Evolutionary conservation across 352 stramenopile genomes (phyloP), one percentile per base, ranked within the genome.

Genomic region (Globisporangium canariense): DNA sequence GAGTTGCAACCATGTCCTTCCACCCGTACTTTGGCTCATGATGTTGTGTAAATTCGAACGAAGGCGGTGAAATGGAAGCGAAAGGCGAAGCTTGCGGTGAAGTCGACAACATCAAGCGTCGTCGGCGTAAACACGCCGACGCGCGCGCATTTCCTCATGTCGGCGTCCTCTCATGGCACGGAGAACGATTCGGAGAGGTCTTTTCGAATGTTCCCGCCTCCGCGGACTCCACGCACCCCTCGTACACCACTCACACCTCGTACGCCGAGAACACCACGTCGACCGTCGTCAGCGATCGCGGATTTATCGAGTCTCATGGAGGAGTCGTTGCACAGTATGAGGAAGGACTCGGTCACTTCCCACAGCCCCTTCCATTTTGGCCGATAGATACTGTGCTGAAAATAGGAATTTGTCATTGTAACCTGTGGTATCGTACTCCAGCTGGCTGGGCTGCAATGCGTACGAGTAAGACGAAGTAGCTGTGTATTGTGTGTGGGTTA

Each of bases 241-340:
- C 45, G 52, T 2, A 66, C 41, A 4, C 51, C 51, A 72, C 72
- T 8, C 6, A 32, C 61, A 6, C 52, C 49, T 45, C 62, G 43
- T 4, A 38, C 34, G 6, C 62, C 55, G 1, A 45, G 62, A 9
- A 68, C 55, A 9, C 56, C 63, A 16, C 74, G 75, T 32, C 77
- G 79, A 20, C 75, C 78, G 14, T 87, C 78, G 0, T 87, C 76
- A n/a, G 81, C 81, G 46, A 92, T 92, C 78, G 74, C 80, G 6
- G 83, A 92, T 62, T 65, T 92, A 5, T 92, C 85, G 18, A 86
- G 71, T 68, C 70, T 91, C 14, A 92, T 94, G 86, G 81, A 94
- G 58, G 74, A 91, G 20, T 91, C 83, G 13, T 69, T 94, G 22
- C 71, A 85, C 2, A 83, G 70, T 43, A 74, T 93, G 28, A 78